Base-by-base conservation (phyloP, 352 stramenopile genomes). In the Pythium apleroticum region DNA sequence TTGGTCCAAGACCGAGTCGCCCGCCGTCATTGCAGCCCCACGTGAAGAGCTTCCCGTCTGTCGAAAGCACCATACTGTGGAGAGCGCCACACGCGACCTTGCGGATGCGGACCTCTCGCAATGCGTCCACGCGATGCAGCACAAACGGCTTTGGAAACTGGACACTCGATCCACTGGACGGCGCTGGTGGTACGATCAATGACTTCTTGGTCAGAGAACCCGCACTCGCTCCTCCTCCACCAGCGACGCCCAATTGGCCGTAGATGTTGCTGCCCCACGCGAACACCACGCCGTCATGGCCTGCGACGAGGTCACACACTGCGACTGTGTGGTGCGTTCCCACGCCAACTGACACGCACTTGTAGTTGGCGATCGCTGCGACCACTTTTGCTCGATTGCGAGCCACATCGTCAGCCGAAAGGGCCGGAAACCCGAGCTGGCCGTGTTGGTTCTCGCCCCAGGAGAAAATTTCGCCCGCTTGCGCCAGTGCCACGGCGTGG, bases 401-500 rank as follows among this genome's bases (percentile, higher is more conserved):
- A 15, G 78, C 76, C 4, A 90, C 80, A 0, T 80, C 63, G 3
- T 78, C 81, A 9, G 78, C 67, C n/a, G 66, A 77, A 17, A 78
- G 69, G 9, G 69, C 70, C 12, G 60, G 63, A 55, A 86, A 83
- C 14, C 87, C 85, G 22, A 93, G 76, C 11, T 86, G 78, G 17
- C 85, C 84, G 35, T 99, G 90, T 56, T 98, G 93, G 62, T 97
- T 97, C 63, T 91, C 94, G 17, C 97, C 97, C 93, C 96, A 99
- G 7, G 88, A 93, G 64, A 97, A 98, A 6, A 99, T 87, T 27
- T 89, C 72, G 0, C 96, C 96, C 20, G 90, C 81, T 4, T 83
- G 73, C 2, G 89, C 88, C 5, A 97, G 71, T 19, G 84, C 93
- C 49, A 97, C 72, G 0, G 69, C 80, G 59, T 92, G 83, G 0